Conservation (phyloP, 345 rosid species). For the Dimocarpus longan region DNA sequence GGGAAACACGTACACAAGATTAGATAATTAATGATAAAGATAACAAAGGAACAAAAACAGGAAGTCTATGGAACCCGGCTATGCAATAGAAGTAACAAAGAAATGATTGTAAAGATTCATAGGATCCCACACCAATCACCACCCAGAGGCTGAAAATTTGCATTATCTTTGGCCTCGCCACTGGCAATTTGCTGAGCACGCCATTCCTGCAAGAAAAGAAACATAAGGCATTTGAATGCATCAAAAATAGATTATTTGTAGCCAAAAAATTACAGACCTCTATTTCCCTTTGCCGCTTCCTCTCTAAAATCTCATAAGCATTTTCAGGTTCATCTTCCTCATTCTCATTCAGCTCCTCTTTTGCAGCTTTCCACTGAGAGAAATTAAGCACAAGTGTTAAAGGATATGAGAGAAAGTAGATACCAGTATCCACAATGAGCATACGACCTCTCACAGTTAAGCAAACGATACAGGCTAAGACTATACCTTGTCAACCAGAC, state of each 20-base stretch:
- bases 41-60: not conserved
- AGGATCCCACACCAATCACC: constrained; percentile 76
- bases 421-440: not conserved
- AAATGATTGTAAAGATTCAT: not conserved
- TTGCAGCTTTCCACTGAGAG: constrained; percentile 95
- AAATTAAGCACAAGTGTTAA: not conserved
- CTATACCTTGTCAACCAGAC: constrained; percentile 92
- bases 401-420: constrained; percentile 9
- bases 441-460: constrained; percentile 8
- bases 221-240: constrained; percentile 12
- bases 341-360: constrained; percentile 82
- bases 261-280: constrained; percentile 46
- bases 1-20: not conserved
- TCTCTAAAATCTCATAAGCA: constrained; percentile 64
- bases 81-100: not conserved
- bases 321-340: constrained; percentile 80
- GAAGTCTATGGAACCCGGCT: not conserved
- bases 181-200: constrained; percentile 81
- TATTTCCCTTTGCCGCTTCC: constrained; percentile 78
- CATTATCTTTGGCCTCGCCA: constrained; percentile 92
- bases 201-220: constrained; percentile 66
- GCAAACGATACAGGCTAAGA: constrained; percentile 1
- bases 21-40: not conserved
- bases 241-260: not conserved
- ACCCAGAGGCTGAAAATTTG: constrained; percentile 95